These are phyloP conservation scores for Lichtheimia corymbifera DNA, from an alignment of 371 early-diverging fungal genomes.

Conservation along the genomic window DNA sequence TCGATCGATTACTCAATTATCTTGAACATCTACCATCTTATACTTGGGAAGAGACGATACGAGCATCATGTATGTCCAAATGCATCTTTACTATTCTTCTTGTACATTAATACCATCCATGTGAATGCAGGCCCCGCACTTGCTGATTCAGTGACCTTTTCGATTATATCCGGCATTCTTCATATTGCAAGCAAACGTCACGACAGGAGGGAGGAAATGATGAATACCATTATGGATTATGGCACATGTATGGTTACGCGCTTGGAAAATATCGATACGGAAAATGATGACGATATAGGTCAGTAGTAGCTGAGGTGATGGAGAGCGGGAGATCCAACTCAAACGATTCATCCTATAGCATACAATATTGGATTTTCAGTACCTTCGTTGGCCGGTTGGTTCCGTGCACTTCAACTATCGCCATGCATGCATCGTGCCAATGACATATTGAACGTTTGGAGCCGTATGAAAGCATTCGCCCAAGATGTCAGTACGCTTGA, in stretches of 20 bases:
- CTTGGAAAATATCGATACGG: constrained; percentile 11
- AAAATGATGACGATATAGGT: background rate
- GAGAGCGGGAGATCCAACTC: no score
- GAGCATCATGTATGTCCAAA: constrained; percentile 28
- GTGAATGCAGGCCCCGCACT: constrained; percentile 18
- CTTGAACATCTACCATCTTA: constrained; percentile 30
- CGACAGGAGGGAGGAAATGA: constrained; percentile 40
- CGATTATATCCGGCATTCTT: constrained; percentile 45
- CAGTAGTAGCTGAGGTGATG: no score
- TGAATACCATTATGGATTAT: constrained; percentile 21
- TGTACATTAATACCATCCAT: background rate
- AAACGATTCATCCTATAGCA: constrained; percentile 16
- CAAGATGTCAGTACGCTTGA: constrained; percentile 49
- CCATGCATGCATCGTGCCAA: constrained; percentile 48
- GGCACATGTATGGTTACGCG: constrained; percentile 11
- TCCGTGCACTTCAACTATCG: constrained; percentile 63
- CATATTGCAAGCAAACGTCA: constrained; percentile 45
- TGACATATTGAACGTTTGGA: constrained; percentile 47
- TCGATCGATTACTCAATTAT: constrained; percentile 37
- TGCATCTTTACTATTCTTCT: background rate
- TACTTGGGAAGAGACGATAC: constrained; percentile 26
- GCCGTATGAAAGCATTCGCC: constrained; percentile 52
- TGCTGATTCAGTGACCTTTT: constrained; percentile 42
- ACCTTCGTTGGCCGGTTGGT: constrained; percentile 67
- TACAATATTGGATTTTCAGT: constrained; percentile 60